These are phyloP conservation scores for Neurospora pannonica DNA, from an alignment of 495 filamentous ascomycete genomes.

Conservation along the genomic window DNA sequence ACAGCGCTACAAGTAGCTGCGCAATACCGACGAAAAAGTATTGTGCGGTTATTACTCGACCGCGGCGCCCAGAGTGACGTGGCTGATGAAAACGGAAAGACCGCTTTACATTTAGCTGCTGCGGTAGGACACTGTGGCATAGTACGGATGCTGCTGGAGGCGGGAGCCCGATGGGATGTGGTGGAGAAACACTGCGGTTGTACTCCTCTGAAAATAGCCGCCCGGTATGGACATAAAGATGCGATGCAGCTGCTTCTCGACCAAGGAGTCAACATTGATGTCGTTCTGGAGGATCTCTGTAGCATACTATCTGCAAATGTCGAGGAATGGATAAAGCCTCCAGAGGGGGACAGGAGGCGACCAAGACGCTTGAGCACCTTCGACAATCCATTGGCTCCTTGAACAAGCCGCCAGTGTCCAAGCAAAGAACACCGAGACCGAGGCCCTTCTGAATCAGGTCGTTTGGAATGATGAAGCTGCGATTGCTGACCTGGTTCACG, in stretches of 20 bases:
- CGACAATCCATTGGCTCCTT: neutral
- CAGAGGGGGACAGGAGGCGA: neutral
- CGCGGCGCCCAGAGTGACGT: neutral
- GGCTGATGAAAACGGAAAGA: neutral
- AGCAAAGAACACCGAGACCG: neutral
- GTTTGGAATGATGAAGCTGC: neutral
- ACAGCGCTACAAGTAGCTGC: neutral
- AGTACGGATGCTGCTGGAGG: neutral
- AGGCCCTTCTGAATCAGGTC: neutral
- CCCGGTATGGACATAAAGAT: neutral
- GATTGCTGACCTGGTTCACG: neutral
- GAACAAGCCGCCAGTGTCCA: neutral
- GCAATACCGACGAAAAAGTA: neutral
- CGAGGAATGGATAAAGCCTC: neutral
- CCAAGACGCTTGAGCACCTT: neutral
- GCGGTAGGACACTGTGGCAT: neutral
- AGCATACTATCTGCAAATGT: neutral
- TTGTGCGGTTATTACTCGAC: neutral
- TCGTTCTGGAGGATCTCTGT: neutral
- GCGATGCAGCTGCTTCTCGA: neutral
- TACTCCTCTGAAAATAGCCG: neutral
- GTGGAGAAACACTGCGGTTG: no score
- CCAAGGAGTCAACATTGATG: neutral
- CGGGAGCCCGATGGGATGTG: neutral
- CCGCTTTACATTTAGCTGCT: neutral